phyloP scores from a whole-genome alignment of 768 basidiomycete genomes.

The Neoboletus brunneissimus region DNA sequence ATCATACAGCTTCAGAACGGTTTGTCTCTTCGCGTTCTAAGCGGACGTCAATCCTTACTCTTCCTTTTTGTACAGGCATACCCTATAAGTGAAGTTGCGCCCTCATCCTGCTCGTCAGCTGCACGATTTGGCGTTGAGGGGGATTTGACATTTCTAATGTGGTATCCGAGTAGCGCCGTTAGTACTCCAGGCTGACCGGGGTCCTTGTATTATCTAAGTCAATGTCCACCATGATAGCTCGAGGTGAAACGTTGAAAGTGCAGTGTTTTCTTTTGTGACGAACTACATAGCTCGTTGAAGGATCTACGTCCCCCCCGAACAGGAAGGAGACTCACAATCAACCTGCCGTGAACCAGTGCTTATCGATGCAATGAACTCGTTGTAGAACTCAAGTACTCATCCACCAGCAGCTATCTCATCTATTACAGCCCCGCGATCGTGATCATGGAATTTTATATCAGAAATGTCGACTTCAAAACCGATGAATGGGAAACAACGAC shows the following conservation, averaged over 20 bases:
- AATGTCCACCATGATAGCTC: not conserved
- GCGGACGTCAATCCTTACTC: not conserved
- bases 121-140: not conserved
- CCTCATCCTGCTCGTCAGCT: not conserved
- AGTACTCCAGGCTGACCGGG: not conserved
- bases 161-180: not conserved
- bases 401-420: not conserved
- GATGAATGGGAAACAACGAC: slow-evolving; percentile 57
- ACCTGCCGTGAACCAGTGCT: not conserved
- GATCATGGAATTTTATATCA: slow-evolving; percentile 41
- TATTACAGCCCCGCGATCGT: not conserved
- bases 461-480: slow-evolving; percentile 35
- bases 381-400: not conserved
- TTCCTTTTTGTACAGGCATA: slow-evolving; percentile 23
- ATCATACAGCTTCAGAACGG: slow-evolving; percentile 47
- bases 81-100: slow-evolving; percentile 25
- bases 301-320: slow-evolving; percentile 8
- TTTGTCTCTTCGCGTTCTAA: slow-evolving; percentile 18
- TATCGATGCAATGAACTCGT: slow-evolving; percentile 3
- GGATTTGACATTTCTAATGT: not conserved
- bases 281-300: not conserved
- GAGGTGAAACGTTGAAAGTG: not conserved
- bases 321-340: not conserved
- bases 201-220: slow-evolving; percentile 1
- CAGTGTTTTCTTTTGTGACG: not conserved